A percentile compares a stretch with the other conserved stretches of the same genome.
Conservation (phyloP, 1,139 yeast genomes). For the Suhomyces bolitotheri region DNA sequence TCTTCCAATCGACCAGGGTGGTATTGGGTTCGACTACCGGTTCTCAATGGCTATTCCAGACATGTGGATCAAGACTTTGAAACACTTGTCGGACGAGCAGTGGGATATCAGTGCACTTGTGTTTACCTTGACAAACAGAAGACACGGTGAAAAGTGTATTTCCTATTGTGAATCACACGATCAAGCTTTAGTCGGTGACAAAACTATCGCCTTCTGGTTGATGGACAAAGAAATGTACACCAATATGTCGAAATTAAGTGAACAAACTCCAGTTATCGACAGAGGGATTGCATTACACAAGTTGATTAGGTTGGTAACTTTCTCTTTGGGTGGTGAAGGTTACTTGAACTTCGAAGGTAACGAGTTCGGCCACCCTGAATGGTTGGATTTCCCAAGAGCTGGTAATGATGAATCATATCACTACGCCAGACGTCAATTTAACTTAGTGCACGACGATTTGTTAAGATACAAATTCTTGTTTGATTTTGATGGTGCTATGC, state of each 20-base stretch:
- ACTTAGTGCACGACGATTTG: constrained; percentile 74
- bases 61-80: constrained; percentile 95
- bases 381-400: constrained; percentile 94
- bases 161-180: constrained; percentile 96
- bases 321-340: constrained; percentile 92
- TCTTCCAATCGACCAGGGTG: constrained; percentile 70
- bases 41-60: constrained; percentile 98
- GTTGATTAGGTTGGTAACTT: constrained; percentile 82
- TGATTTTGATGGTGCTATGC: constrained; percentile 82
- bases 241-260: constrained; percentile 79
- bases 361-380: constrained; percentile 98
- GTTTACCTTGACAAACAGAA: constrained; percentile 81
- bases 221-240: constrained; percentile 99
- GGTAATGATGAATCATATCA: constrained; percentile 89
- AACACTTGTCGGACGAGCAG: constrained; percentile 80
- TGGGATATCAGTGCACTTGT: constrained; percentile 88
- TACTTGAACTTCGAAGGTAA: constrained; percentile 95
- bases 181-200: constrained; percentile 96
- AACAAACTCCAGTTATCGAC: constrained; percentile 74
- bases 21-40: constrained; percentile 91
- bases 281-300: constrained; percentile 91
- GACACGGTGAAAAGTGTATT: constrained; percentile 86
- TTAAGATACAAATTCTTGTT: constrained; percentile 78
- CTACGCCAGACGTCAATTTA: constrained; percentile 94
- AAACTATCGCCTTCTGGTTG: constrained; percentile 94